Percentiles rank a stretch among this genome's conserved stretches.
Conservation (phyloP, 257 asterid species). For the Penstemon newberryi region DNA sequence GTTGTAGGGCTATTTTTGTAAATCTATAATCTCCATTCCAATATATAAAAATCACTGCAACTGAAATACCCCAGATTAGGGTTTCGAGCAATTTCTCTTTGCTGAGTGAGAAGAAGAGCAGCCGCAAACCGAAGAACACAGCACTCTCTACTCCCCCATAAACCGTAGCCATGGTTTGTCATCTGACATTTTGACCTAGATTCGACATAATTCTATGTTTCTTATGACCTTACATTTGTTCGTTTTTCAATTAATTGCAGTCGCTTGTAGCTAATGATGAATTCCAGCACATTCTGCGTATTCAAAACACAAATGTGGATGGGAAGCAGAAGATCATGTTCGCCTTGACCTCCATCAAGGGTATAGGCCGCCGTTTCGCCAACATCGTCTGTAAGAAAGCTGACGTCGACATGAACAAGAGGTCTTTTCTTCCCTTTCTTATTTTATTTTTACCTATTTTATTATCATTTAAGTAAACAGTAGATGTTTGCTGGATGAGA, state of each 20-base stretch:
- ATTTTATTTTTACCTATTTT: background rate
- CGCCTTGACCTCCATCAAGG: slow-evolving; percentile 92
- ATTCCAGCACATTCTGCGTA: slow-evolving; percentile 95
- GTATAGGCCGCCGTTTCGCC: slow-evolving; percentile 96
- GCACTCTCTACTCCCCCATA: slow-evolving; percentile 23
- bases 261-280: slow-evolving; percentile 84
- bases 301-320: slow-evolving; percentile 88
- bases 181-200: too few relatives aligned
- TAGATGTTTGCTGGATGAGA: background rate
- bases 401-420: slow-evolving; percentile 90
- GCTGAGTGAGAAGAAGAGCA: slow-evolving; percentile 22
- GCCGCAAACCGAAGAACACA: slow-evolving; percentile 26
- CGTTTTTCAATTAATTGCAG: slow-evolving; percentile 31
- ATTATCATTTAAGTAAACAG: background rate
- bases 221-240: too few relatives aligned
- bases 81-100: slow-evolving; percentile 22
- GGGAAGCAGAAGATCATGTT: slow-evolving; percentile 97
- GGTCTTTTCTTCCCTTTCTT: slow-evolving; percentile 34
- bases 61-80: slow-evolving; percentile 28
- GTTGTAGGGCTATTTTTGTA: too few relatives aligned
- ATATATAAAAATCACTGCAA: slow-evolving; percentile 13
- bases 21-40: too few relatives aligned
- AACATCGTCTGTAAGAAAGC: slow-evolving; percentile 91
- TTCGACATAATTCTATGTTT: background rate
- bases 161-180: slow-evolving; percentile 35